phyloP scores from a whole-genome alignment of 2,329 filamentous ascomycete genomes.

The Neofusicoccum kwambonambiense region DNA sequence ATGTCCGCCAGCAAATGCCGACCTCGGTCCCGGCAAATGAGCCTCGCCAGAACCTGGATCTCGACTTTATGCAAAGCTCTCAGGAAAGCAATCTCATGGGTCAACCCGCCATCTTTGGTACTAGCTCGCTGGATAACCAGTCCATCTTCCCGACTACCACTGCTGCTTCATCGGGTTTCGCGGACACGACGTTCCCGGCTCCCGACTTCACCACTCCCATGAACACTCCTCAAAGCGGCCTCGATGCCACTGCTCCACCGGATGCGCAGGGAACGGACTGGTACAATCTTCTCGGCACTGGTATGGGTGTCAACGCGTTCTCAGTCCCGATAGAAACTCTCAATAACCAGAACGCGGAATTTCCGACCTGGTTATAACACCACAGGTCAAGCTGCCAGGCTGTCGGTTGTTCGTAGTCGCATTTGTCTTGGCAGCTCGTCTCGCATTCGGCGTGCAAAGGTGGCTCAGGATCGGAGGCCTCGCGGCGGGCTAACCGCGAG shows the following conservation, averaged over 20 bases:
- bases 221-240: not conserved
- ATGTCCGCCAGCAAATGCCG: slow-evolving; percentile 23
- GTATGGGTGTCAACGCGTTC: slow-evolving; percentile 13
- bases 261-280: slow-evolving; percentile 27
- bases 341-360: slow-evolving; percentile 26
- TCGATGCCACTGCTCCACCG: slow-evolving; percentile 12
- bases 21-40: slow-evolving; percentile 27
- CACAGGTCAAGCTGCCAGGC: slow-evolving; percentile 19
- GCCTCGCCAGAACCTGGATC: slow-evolving; percentile 28
- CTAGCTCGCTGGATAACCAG: slow-evolving; percentile 10
- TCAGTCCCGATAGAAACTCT: slow-evolving; percentile 4
- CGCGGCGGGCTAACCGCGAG: slow-evolving; percentile 3
- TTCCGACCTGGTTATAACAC: slow-evolving; percentile 31
- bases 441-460: not conserved
- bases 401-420: not conserved
- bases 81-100: slow-evolving; percentile 10
- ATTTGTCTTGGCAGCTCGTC: not conserved
- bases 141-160: slow-evolving; percentile 21
- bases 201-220: not conserved
- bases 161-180: not conserved
- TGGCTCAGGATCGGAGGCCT: not conserved
- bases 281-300: slow-evolving; percentile 22
- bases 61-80: slow-evolving; percentile 29
- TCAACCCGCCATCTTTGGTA: slow-evolving; percentile 1
- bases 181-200: slow-evolving; percentile 6